Evolutionary conservation across 2,329 filamentous ascomycete species (phyloP).

Genomic region (Canariomyces notabilis): DNA sequence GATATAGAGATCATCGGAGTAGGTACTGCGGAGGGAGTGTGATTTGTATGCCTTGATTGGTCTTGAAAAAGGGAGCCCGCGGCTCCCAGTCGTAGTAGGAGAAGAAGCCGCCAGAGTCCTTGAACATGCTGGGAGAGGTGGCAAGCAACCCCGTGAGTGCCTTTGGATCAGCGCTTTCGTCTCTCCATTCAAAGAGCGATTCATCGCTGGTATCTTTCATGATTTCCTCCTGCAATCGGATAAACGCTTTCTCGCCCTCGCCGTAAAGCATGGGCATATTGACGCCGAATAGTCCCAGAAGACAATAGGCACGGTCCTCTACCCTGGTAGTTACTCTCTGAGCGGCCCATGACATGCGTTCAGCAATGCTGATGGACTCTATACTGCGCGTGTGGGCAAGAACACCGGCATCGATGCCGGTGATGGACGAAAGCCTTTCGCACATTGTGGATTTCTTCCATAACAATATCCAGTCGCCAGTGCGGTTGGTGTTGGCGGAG

Average conservation of each 20-base stretch:
- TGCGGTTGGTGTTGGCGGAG: background rate
- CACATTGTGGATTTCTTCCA: background rate
- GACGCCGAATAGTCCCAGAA: conserved; percentile 6
- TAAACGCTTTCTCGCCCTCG: conserved; percentile 10
- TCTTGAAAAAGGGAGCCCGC: background rate
- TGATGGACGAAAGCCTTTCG: background rate
- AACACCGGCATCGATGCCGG: background rate
- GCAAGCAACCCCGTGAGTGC: background rate
- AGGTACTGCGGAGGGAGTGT: background rate
- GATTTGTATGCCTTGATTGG: background rate
- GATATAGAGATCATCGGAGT: background rate
- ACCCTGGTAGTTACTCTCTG: background rate
- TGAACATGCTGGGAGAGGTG: background rate
- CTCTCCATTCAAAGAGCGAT: conserved; percentile 5
- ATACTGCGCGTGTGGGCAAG: background rate
- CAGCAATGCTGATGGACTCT: background rate
- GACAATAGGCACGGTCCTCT: conserved; percentile 1
- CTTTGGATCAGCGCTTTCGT: background rate
- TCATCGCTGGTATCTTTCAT: conserved; percentile 6
- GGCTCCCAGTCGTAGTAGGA: background rate
- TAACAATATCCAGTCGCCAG: background rate
- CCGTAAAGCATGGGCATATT: conserved; percentile 9
- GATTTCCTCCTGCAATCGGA: conserved; percentile 13
- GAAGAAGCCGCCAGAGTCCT: background rate
- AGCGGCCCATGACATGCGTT: conserved; percentile 6